Base-by-base conservation (phyloP, 2,329 filamentous ascomycete species). In the Alternaria sp. region DNA sequence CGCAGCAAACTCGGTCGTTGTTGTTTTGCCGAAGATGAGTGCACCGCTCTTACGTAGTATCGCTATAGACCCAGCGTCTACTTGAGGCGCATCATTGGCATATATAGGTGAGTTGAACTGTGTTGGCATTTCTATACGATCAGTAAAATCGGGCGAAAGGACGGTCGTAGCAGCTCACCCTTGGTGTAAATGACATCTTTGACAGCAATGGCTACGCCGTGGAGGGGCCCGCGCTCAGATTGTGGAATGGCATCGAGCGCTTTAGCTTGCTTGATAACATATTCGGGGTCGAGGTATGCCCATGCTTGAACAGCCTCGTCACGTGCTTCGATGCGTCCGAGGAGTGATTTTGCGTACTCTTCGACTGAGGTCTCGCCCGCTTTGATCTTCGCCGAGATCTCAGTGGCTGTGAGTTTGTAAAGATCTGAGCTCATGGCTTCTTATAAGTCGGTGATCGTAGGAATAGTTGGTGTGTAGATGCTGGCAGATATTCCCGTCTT, bases 1-100 rank as follows among this genome's bases (percentile, higher is more conserved):
- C 3, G 86, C 84, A 0, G 89, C 87, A 68, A 91, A 90, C 70
- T 91, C 88, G 0, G 89, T 89, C 0, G 89, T 91, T 0, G 85
- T 87, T 1, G 86, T 87, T 70, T 89, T 79, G 15, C 74, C 72
- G 47, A 90, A 78, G n/a, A 90, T 83, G 11, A 89, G 76, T 3
- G 86, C 87, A 1, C 88, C 87, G 2, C 85, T 84, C 8, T 83
- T 75, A 2, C 88, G 83, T 4, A 90, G 79, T 5, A 85, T 82
- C 3, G 81, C 81, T 26, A 90, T 78, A 6, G 82, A 83, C 0
- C 80, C 84, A 2, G 87, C 86, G 70, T 90, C 88, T 6, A 87
- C 70, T 18, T 80, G 76, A 2, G 83, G 80, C 20, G 75, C 72
- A 61, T 84, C 75, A 3, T 78, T 77, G 23, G 80, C 71, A 70